phyloP scores from a whole-genome alignment of 768 basidiomycete genomes.

The Podaxis rugospora region DNA sequence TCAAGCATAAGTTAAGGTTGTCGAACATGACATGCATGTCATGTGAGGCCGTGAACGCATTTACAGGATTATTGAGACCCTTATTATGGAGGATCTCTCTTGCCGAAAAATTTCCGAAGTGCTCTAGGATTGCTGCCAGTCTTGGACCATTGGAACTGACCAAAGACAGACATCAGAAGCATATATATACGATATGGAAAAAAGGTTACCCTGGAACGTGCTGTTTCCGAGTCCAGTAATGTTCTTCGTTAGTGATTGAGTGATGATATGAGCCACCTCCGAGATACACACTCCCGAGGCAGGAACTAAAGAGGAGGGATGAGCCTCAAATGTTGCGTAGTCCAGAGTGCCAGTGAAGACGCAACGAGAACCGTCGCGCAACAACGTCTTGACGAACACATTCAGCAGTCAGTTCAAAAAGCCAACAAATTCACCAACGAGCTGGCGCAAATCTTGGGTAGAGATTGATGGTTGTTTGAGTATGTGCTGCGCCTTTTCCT shows the following conservation, averaged over 20 bases:
- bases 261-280: constrained; percentile 7
- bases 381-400: no score
- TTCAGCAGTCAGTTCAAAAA: no score
- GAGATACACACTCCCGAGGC: neutral
- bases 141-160: constrained; percentile 6
- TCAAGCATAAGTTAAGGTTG: constrained; percentile 1
- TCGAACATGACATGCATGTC: neutral
- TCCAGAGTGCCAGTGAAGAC: no score
- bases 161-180: neutral
- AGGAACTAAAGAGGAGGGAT: neutral
- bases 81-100: neutral
- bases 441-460: neutral
- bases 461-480: neutral
- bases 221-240: neutral
- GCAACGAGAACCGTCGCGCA: no score
- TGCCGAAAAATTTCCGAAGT: neutral
- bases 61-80: constrained; percentile 5
- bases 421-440: no score
- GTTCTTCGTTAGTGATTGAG: neutral
- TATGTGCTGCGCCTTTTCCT: no score
- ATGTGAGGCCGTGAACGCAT: neutral
- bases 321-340: no score
- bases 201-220: neutral
- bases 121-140: constrained; percentile 1
- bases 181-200: neutral